Evolutionary conservation across 768 basidiomycete species (phyloP).

Genomic region (Dentipellis sp.): DNA sequence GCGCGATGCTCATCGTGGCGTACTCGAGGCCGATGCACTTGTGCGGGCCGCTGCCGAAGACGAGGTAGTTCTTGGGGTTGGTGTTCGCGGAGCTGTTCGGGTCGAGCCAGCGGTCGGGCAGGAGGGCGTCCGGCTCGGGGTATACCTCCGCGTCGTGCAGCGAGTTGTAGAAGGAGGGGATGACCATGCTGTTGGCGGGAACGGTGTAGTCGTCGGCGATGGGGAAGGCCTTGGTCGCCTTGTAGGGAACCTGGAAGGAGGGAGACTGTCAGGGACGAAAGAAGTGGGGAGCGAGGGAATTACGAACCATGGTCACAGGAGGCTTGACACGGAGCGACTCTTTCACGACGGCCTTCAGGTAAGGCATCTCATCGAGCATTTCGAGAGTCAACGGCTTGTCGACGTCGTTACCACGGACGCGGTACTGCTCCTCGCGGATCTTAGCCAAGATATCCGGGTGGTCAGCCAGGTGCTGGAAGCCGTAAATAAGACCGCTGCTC

Average conservation of each 20-base stretch:
- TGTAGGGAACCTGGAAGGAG: conserved; percentile 76
- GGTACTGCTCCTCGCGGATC: conserved; percentile 84
- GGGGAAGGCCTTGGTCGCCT: conserved; percentile 81
- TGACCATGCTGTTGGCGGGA: conserved; percentile 87
- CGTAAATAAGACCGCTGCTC: conserved; percentile 93
- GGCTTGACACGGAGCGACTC: conserved; percentile 89
- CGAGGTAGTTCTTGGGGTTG: conserved; percentile 91
- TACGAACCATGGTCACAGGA: conserved; percentile 87
- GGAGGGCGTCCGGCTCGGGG: conserved; percentile 74
- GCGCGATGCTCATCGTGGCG: conserved; percentile 81
- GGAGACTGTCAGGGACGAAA: conserved; percentile 12
- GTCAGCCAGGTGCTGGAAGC: conserved; percentile 94
- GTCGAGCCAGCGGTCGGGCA: conserved; percentile 92
- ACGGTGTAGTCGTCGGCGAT: conserved; percentile 89
- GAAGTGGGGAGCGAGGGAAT: neutral
- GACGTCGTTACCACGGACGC: conserved; percentile 69
- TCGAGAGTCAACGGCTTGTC: conserved; percentile 78
- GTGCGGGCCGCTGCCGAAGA: conserved; percentile 92
- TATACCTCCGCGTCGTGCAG: conserved; percentile 85
- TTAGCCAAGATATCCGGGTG: conserved; percentile 83
- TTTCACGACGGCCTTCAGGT: conserved; percentile 86
- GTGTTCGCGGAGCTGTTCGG: conserved; percentile 64
- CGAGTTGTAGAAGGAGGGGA: conserved; percentile 89
- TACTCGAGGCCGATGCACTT: conserved; percentile 91
- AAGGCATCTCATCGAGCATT: conserved; percentile 86